Conservation (phyloP, 1,139 yeast species). For the Waltiozyma sp. region DNA sequence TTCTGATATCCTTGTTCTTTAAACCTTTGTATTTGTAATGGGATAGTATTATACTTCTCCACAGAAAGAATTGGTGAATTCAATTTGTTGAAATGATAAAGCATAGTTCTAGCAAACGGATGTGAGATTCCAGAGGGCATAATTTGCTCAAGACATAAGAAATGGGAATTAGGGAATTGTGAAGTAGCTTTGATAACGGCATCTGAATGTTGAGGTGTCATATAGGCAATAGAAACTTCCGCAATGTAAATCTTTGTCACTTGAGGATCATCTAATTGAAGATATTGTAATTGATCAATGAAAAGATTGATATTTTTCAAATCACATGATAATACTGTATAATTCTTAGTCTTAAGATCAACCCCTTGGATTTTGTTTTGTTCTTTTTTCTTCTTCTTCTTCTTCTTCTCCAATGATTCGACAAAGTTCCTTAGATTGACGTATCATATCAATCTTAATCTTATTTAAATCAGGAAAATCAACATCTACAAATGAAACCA, state of each 20-base stretch:
- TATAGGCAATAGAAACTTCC: constrained; percentile 75
- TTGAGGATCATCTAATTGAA: constrained; percentile 18
- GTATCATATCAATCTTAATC: constrained; percentile 44
- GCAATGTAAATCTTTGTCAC: constrained; percentile 55
- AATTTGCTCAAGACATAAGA: constrained; percentile 61
- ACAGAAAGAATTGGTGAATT: constrained; percentile 67
- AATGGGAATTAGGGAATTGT: constrained; percentile 40
- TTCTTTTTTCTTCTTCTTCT: constrained; percentile 1
- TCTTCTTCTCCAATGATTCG: constrained; percentile 31
- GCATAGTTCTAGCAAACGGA: constrained; percentile 68
- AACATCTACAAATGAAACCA: constrained; percentile 50
- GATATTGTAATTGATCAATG: constrained; percentile 23
- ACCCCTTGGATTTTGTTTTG: constrained; percentile 20
- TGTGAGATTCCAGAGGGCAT: constrained; percentile 52
- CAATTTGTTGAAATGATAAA: constrained; percentile 56
- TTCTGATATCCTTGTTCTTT: constrained; percentile 30
- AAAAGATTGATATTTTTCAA: constrained; percentile 40
- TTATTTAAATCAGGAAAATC: constrained; percentile 64
- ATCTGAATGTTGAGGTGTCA: constrained; percentile 63
- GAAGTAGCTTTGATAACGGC: constrained; percentile 42
- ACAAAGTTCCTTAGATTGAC: constrained; percentile 34
- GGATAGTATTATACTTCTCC: constrained; percentile 37
- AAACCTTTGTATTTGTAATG: constrained; percentile 43
- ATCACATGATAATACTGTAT: constrained; percentile 64
- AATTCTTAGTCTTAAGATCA: constrained; percentile 33